phyloP scores from a whole-genome alignment of 169 alveolate genomes.

The Eimeria sp. region DNA sequence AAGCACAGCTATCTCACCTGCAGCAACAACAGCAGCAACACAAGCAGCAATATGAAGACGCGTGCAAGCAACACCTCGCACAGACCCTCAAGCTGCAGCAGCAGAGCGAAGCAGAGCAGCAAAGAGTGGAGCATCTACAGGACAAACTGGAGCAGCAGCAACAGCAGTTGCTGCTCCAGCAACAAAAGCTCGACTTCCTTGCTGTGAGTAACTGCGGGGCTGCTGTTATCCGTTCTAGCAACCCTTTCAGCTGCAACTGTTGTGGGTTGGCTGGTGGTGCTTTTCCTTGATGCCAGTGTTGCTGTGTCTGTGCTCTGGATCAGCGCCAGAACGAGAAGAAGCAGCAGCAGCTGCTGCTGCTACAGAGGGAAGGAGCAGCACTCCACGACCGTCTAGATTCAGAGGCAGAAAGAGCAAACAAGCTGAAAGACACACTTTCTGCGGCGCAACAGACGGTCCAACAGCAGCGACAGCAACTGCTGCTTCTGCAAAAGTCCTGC shows the following conservation, averaged over 20 bases:
- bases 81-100: constrained; percentile 50
- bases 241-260: not conserved
- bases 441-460: constrained; percentile 57
- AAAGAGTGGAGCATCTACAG: constrained; percentile 12
- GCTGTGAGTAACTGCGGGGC: not conserved
- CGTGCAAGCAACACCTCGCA: constrained; percentile 49
- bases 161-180: constrained; percentile 66
- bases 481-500: constrained; percentile 48
- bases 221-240: not conserved
- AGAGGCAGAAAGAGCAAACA: constrained; percentile 28
- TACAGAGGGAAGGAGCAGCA: constrained; percentile 38
- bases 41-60: constrained; percentile 15
- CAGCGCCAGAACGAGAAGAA: constrained; percentile 52
- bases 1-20: constrained; percentile 32
- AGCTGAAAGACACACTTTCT: constrained; percentile 26
- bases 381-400: constrained; percentile 30
- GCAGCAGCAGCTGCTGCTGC: constrained; percentile 49
- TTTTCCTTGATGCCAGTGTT: not conserved
- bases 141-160: constrained; percentile 53
- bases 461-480: constrained; percentile 32
- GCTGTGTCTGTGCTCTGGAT: constrained; percentile 9
- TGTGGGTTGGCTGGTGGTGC: not conserved
- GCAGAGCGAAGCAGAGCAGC: constrained; percentile 32
- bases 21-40: constrained; percentile 59
- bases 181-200: constrained; percentile 20